Conservation (phyloP, 2,329 filamentous ascomycete species). For the Hortaea werneckii region DNA sequence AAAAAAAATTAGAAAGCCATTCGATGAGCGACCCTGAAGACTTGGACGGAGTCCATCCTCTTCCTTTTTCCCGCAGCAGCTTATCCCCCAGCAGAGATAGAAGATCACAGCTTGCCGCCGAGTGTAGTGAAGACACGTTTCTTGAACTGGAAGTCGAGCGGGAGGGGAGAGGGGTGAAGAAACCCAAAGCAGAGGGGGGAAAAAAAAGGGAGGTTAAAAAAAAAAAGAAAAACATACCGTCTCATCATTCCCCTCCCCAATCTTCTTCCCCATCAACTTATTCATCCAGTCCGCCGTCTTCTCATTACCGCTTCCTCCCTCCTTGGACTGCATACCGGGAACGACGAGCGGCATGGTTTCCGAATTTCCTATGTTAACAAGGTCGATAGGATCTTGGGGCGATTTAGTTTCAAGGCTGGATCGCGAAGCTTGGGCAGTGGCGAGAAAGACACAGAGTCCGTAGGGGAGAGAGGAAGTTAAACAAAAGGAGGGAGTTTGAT, state of each 20-base stretch:
- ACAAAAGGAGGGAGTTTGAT: too few relatives aligned
- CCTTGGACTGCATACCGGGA: conserved; percentile 34
- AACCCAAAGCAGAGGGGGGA: too few relatives aligned
- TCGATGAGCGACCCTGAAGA: too few relatives aligned
- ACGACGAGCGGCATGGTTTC: conserved; percentile 43
- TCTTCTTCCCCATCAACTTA: conserved; percentile 43
- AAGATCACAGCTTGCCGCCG: too few relatives aligned
- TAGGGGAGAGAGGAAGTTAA: too few relatives aligned
- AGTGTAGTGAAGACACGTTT: background rate
- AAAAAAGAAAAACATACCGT: conserved; percentile 29
- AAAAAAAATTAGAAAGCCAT: background rate
- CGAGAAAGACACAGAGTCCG: too few relatives aligned
- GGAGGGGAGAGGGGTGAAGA: too few relatives aligned
- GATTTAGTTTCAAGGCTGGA: background rate
- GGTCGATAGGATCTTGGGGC: background rate
- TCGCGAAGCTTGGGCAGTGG: too few relatives aligned
- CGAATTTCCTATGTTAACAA: background rate
- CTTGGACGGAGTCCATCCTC: too few relatives aligned
- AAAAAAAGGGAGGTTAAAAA: background rate
- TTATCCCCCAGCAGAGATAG: too few relatives aligned
- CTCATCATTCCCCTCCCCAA: conserved; percentile 37
- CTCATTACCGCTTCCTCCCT: conserved; percentile 18
- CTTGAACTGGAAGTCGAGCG: too few relatives aligned
- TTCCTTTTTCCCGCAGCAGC: too few relatives aligned
- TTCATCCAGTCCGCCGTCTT: conserved; percentile 35